Evolutionary conservation across 306 rosid genomes (phyloP).

Genomic region (Elaeagnus macrophylla): DNA sequence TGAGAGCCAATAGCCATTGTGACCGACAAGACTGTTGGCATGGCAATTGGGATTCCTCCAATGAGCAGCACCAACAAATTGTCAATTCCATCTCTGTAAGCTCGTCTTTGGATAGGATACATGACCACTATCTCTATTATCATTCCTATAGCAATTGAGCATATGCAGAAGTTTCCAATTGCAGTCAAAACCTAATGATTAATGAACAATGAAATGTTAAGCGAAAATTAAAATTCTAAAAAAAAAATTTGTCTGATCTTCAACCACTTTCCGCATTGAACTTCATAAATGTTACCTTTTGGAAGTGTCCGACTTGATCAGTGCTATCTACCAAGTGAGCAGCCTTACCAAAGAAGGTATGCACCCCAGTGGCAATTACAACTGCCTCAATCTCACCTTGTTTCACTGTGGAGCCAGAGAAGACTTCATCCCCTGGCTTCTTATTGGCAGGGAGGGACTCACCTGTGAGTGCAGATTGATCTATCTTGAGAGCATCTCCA

Average conservation of each 20-base stretch:
- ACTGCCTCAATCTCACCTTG: constrained; percentile 92
- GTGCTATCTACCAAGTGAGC: constrained; percentile 87
- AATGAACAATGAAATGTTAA: constrained; percentile 10
- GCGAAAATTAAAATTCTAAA: not conserved
- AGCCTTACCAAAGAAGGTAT: constrained; percentile 94
- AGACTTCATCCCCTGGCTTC: constrained; percentile 58
- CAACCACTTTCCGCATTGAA: not conserved
- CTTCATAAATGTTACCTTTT: constrained; percentile 39
- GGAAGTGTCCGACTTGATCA: constrained; percentile 75
- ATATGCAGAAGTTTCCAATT: constrained; percentile 90
- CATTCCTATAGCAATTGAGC: constrained; percentile 76
- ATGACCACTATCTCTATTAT: constrained; percentile 57
- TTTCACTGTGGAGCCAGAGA: constrained; percentile 86
- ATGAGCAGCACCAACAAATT: constrained; percentile 86
- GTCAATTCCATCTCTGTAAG: constrained; percentile 70
- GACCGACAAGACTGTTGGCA: constrained; percentile 89
- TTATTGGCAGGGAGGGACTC: constrained; percentile 66
- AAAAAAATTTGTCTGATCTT: not conserved
- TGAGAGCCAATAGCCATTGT: constrained; percentile 99
- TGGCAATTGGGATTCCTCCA: constrained; percentile 91
- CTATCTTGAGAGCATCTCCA: constrained; percentile 74
- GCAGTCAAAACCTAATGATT: constrained; percentile 64
- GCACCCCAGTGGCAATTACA: constrained; percentile 91
- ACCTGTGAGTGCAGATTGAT: constrained; percentile 85
- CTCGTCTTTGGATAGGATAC: constrained; percentile 74